phyloP scores from a whole-genome alignment of 139 green algal species.

The Parachlorella kessleri region DNA sequence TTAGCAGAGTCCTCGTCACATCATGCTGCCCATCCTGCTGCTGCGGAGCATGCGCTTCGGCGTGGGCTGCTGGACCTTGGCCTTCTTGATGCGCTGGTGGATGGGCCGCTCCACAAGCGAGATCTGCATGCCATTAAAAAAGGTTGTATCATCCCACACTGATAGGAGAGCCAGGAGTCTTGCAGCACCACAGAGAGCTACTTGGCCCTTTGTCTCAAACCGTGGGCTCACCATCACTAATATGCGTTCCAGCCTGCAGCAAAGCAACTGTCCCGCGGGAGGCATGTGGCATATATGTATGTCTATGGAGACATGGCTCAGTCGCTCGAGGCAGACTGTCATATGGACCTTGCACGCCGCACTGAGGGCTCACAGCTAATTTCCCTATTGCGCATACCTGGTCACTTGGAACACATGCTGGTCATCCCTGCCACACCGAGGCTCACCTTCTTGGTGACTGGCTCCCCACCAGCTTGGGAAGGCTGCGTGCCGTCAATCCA shows the following conservation, averaged over 20 bases:
- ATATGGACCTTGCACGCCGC: neutral
- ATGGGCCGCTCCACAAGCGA: conserved; percentile 4
- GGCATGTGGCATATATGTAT: too few relatives aligned
- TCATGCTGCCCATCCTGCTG: neutral
- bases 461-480: too few relatives aligned
- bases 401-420: neutral
- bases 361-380: neutral
- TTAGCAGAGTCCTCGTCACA: too few relatives aligned
- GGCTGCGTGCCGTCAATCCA: neutral
- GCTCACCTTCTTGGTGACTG: too few relatives aligned
- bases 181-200: too few relatives aligned
- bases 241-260: too few relatives aligned
- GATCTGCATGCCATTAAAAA: neutral
- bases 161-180: neutral
- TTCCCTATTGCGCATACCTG: neutral
- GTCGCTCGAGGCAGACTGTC: neutral
- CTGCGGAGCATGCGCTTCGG: neutral
- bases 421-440: neutral
- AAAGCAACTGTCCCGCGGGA: too few relatives aligned
- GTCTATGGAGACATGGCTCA: too few relatives aligned
- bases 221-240: too few relatives aligned
- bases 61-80: neutral
- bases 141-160: neutral
- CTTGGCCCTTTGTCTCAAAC: too few relatives aligned
- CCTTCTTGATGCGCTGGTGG: neutral